These are phyloP conservation scores for Tricharina praecox DNA, from an alignment of 495 filamentous ascomycete genomes.

Conservation along the genomic window DNA sequence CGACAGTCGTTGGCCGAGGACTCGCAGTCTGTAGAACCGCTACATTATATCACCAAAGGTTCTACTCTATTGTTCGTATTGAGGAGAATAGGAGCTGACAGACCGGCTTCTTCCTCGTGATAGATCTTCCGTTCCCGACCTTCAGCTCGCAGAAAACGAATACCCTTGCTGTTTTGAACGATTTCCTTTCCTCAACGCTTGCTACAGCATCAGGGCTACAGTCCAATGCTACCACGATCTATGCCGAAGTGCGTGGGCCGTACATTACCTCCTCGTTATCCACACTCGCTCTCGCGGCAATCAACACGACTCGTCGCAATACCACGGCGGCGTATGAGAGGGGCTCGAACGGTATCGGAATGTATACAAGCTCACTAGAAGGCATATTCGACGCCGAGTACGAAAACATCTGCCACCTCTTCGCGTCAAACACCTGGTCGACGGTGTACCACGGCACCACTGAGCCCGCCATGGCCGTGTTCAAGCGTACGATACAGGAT, in stretches of 20 bases:
- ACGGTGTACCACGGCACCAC: constrained; percentile 61
- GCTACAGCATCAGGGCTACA: constrained; percentile 33
- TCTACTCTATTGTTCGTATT: not conserved
- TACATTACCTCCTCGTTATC: constrained; percentile 65
- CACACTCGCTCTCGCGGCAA: constrained; percentile 71
- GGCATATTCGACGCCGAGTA: constrained; percentile 73
- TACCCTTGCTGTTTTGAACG: constrained; percentile 41
- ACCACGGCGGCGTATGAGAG: constrained; percentile 64
- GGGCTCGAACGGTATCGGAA: constrained; percentile 84
- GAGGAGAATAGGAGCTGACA: too few species aligned
- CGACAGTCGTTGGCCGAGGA: constrained; percentile 57
- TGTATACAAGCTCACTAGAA: constrained; percentile 75
- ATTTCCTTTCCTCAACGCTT: constrained; percentile 39
- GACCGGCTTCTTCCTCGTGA: too few species aligned
- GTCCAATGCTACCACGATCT: constrained; percentile 51
- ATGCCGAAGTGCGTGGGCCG: constrained; percentile 67
- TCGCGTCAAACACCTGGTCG: constrained; percentile 68
- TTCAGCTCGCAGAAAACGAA: constrained; percentile 40
- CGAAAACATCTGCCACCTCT: constrained; percentile 69
- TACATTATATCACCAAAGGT: constrained; percentile 87
- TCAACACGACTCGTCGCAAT: constrained; percentile 49
- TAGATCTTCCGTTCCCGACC: constrained; percentile 51
- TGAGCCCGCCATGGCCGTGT: constrained; percentile 55
- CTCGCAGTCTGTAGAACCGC: constrained; percentile 59
- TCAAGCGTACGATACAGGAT: constrained; percentile 71